A percentile compares a stretch with the other conserved stretches of the same genome.
Conservation (phyloP, 768 basidiomycete genomes). For the Trametes elegans region DNA sequence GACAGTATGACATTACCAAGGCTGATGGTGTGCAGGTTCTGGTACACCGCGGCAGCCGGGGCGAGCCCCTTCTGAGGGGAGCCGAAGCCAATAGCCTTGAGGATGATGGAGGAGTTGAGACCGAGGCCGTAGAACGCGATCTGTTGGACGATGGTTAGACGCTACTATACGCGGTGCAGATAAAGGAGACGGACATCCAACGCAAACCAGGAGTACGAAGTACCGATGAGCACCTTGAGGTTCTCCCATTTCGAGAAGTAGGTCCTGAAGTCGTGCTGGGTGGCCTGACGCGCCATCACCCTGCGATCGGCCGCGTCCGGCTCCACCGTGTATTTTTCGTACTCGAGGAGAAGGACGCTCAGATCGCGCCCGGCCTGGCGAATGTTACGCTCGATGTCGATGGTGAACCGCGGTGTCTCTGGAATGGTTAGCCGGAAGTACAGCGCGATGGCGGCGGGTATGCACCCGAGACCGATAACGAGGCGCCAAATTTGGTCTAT, state of each 20-base stretch:
- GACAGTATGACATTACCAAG: slow-evolving; percentile 38
- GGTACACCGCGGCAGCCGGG: slow-evolving; percentile 21
- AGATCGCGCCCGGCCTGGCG: slow-evolving; percentile 41
- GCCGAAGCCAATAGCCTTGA: slow-evolving; percentile 33
- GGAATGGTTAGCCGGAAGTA: slow-evolving; percentile 50
- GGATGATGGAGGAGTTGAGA: slow-evolving; percentile 43
- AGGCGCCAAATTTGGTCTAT: slow-evolving; percentile 60
- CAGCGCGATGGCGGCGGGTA: slow-evolving; percentile 43
- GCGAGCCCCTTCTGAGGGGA: slow-evolving; percentile 8
- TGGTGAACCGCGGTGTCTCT: slow-evolving; percentile 48
- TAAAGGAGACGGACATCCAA: slow-evolving; percentile 55
- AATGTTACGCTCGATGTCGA: slow-evolving; percentile 50
- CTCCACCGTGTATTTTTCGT: slow-evolving; percentile 46
- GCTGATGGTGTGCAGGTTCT: slow-evolving; percentile 30
- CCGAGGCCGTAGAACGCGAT: slow-evolving; percentile 51
- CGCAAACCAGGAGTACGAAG: slow-evolving; percentile 88
- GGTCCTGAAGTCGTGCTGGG: slow-evolving; percentile 49
- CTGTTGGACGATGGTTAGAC: slow-evolving; percentile 22
- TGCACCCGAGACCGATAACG: slow-evolving; percentile 46
- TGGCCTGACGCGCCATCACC: slow-evolving; percentile 41
- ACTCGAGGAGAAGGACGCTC: slow-evolving; percentile 35
- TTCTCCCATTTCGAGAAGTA: slow-evolving; percentile 79
- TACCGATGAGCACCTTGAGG: slow-evolving; percentile 78
- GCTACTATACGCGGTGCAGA: not conserved
- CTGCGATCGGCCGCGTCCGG: slow-evolving; percentile 57